A percentile compares a stretch with the other conserved stretches of the same genome.
phyloP scores from a whole-genome alignment of 2,329 filamentous ascomycete genomes.

The Seiridium unicorne region DNA sequence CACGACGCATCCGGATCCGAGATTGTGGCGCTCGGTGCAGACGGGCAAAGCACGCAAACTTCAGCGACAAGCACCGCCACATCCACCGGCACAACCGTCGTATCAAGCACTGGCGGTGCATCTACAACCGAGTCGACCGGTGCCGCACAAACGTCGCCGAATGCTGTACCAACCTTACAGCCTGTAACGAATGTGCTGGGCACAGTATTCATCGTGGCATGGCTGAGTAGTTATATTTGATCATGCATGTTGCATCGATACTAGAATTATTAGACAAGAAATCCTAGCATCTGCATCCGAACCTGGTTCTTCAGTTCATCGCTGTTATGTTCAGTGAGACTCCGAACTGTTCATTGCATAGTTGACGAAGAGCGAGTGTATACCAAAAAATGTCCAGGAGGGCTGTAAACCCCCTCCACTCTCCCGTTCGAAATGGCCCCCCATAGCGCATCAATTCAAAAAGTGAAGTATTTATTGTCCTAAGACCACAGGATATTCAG shows the following conservation, averaged over 20 bases:
- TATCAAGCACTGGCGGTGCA: background rate
- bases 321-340: too few species aligned
- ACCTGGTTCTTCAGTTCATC: too few species aligned
- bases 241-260: too few species aligned
- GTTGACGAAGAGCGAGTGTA: too few species aligned
- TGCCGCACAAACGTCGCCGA: background rate
- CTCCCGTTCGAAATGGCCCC: too few species aligned
- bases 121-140: background rate
- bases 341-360: too few species aligned
- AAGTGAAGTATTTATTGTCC: background rate
- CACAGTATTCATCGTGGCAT: background rate
- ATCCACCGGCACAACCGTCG: background rate
- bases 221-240: background rate
- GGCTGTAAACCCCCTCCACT: too few species aligned
- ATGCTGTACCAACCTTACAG: background rate
- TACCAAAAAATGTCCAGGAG: too few species aligned
- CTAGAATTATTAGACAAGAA: too few species aligned
- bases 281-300: too few species aligned
- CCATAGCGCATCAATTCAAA: background rate
- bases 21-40: background rate
- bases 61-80: background rate
- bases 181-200: background rate
- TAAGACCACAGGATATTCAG: slow-evolving; percentile 9
- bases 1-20: slow-evolving; percentile 3
- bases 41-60: background rate